Base-by-base conservation (phyloP, 139 green algal genomes). In the Micromonas pusilla region DNA sequence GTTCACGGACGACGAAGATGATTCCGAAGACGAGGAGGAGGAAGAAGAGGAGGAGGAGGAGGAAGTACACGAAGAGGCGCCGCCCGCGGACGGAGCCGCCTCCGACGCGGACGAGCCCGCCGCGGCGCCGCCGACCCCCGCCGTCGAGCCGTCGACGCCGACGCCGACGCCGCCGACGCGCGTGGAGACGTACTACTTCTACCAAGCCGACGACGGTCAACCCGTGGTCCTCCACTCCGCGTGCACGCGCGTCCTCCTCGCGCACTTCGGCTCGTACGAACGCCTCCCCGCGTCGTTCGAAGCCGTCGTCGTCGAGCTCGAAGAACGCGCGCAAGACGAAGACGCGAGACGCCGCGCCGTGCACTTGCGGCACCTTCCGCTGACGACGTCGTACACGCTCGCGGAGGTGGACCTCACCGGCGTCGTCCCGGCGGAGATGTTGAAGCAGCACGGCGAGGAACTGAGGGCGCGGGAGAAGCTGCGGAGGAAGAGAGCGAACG, bases 1-100 rank as follows among this genome's bases (percentile, higher is more conserved):
- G 65, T 72, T 72, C 30, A 72, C 65, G 23, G 67, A 74, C 26
- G 67, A 74, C 6, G 68, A 75, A 36, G 68, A 75, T 31, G 68
- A 75, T 37, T 28, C n/a, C 20, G 68, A 75, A 5, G 36, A 31
- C 16, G 68, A 60, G 3, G 37, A 60, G 0, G 68, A 39, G 16
- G 34, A 57, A 4, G 67, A 60, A 6, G 19, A 60, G 23, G 68
- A 60, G 23, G 68, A 60, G 23, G 3, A 6, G 6, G 68, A 75
- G 34, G 2, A 2, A 2, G 36, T 36, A 16, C 1, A 5, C 1
- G 37, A 36, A 34, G 68, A 60, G 21, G 9, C 45, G 9, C 45
- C 16, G 9, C 9, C 9, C 45, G 45, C 16, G 9, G 45, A 16
- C 45, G 45, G 45, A 9, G 45, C 9, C 45, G 45, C 16, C 1